Percentiles rank a stretch among this genome's conserved stretches.
These are phyloP conservation scores for Cryptococcus sp. DNA, from an alignment of 1,284 basidiomycete species.

Conservation along the genomic window DNA sequence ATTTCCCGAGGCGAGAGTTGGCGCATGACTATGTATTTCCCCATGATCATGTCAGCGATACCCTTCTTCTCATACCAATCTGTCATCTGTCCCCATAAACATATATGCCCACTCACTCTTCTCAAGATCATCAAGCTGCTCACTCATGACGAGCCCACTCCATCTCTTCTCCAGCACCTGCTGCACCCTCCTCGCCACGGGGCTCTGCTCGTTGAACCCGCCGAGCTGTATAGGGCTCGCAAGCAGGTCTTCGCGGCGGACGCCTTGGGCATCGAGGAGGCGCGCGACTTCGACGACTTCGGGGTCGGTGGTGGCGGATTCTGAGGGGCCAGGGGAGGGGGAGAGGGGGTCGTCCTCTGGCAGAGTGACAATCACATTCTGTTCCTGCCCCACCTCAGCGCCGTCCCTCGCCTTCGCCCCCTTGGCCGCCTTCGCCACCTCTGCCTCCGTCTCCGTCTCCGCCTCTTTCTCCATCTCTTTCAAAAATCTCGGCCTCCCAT, in stretches of 20 bases:
- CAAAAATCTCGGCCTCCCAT: slow-evolving; percentile 30
- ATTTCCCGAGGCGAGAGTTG: slow-evolving; percentile 46
- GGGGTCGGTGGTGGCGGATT: background rate
- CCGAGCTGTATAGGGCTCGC: slow-evolving; percentile 37
- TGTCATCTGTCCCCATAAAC: background rate
- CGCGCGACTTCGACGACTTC: background rate
- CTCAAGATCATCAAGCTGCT: slow-evolving; percentile 47
- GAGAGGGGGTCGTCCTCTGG: too few species aligned
- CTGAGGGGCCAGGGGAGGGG: background rate
- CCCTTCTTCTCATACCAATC: too few species aligned
- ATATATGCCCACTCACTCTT: slow-evolving; percentile 29
- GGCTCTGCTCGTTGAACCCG: background rate
- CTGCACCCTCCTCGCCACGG: slow-evolving; percentile 10
- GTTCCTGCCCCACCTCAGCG: slow-evolving; percentile 5
- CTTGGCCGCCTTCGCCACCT: slow-evolving; percentile 4
- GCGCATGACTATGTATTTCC: slow-evolving; percentile 36
- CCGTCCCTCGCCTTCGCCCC: slow-evolving; percentile 15
- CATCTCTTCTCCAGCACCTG: slow-evolving; percentile 37
- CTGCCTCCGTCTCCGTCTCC: slow-evolving; percentile 2
- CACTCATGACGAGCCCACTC: slow-evolving; percentile 47
- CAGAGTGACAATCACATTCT: background rate
- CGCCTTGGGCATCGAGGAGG: slow-evolving; percentile 8
- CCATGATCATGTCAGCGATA: background rate
- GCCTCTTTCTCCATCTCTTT: slow-evolving; percentile 21
- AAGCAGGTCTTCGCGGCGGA: slow-evolving; percentile 18